Base-by-base conservation (phyloP, 345 rosid genomes). In the Gossypium herbaceum region DNA sequence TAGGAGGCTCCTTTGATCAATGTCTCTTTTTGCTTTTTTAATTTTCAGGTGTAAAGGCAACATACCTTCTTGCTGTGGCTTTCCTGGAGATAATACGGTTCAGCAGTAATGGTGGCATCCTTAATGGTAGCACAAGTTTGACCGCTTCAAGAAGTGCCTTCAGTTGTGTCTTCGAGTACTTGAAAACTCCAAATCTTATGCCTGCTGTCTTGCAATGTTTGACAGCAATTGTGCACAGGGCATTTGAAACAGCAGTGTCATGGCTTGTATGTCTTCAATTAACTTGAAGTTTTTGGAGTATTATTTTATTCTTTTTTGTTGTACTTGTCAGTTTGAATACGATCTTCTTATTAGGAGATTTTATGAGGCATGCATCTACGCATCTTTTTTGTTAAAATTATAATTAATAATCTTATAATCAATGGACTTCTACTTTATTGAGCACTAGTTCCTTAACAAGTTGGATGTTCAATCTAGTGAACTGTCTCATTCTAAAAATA, bases 11-110 rank as follows among this genome's bases (percentile, higher is more conserved):
- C 15, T 43, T 39, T 73, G 66, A 73, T 34, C 56, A 39, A 69
- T 63, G 48, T 54, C 52, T n/a, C 73, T 59, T 27, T 52, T 51
- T 29, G 2, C 73, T 77, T 75, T 66, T 25, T 60, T 19, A 19
- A 78, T 78, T 73, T 82, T 73, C 82, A 96, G 99, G 98, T 67
- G 98, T 96, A 76, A 96, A 96, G 86, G 98, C 99, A 45, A 96
- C 97, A 60, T 96, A 93, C 88, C 95, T 96, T 88, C 99, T 96
- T 76, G 98, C 99, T 24, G 99, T 96, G 44, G 94, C 99, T 52
- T 93, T 93, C 83, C 76, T 96, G 79, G 99, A 96, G 85, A 92
- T 92, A 65, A 90, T 90, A 71, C 97, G 99, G 51, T 96, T 96
- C 84, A 90, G 91, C 82, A 96, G 97, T 82, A 96, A 96, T 68